Conservation (phyloP, 768 basidiomycete genomes). For the Panus rudis region DNA sequence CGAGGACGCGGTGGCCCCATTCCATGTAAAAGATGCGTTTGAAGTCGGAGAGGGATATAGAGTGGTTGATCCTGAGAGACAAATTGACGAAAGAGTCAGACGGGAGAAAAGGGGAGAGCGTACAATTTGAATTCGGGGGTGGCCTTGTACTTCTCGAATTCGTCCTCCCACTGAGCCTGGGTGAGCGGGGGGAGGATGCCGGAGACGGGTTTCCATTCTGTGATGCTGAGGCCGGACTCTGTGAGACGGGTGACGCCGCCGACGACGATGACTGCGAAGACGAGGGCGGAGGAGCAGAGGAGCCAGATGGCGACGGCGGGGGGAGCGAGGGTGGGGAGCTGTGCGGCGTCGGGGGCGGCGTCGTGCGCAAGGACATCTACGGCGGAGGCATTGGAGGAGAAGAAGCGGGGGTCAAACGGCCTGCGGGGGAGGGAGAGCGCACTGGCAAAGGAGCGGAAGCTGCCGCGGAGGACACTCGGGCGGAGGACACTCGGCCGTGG, state of each 20-base stretch:
- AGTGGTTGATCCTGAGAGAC: constrained; percentile 71
- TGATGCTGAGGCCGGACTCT: constrained; percentile 95
- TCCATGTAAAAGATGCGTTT: constrained; percentile 98
- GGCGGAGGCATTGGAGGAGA: constrained; percentile 29
- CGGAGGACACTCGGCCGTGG: too few species aligned
- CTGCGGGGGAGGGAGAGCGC: constrained; percentile 6
- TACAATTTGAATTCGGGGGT: constrained; percentile 96
- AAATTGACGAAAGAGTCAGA: constrained; percentile 1
- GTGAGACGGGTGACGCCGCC: constrained; percentile 96
- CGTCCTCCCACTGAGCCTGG: constrained; percentile 69
- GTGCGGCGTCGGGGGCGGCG: constrained; percentile 9
- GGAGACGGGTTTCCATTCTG: constrained; percentile 93
- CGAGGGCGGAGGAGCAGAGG: constrained; percentile 73
- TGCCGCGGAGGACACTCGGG: constrained; percentile 2
- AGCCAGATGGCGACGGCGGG: constrained; percentile 81
- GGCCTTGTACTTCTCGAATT: constrained; percentile 90
- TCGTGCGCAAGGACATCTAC: constrained; percentile 3
- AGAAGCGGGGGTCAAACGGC: constrained; percentile 28
- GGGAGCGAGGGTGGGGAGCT: constrained; percentile 52
- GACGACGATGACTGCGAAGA: constrained; percentile 89
- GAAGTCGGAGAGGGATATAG: constrained; percentile 83
- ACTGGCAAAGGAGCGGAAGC: constrained; percentile 6
- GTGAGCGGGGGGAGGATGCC: constrained; percentile 82
- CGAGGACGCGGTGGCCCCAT: constrained; percentile 92
- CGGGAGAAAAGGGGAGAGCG: constrained; percentile 25